Conservation (phyloP, 371 early-diverging fungal genomes). For the Capniomyces stellatus region DNA sequence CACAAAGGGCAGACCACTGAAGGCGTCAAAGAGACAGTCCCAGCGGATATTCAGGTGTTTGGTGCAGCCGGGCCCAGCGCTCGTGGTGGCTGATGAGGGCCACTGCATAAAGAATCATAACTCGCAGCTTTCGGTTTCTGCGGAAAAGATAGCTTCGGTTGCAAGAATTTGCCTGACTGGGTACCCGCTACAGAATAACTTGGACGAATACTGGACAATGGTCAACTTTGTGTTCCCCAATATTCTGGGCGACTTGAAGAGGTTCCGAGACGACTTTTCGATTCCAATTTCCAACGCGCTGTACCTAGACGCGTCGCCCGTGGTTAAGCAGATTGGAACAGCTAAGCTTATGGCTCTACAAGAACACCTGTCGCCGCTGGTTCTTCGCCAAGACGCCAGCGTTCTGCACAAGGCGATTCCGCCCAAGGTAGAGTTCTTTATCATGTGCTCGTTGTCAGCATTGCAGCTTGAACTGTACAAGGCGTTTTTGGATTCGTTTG, state of each 20-base stretch:
- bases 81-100: conserved; percentile 71
- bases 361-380: conserved; percentile 31
- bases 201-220: conserved; percentile 56
- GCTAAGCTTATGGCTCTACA: conserved; percentile 26
- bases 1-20: neutral
- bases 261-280: conserved; percentile 38
- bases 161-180: conserved; percentile 69
- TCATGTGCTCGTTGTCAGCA: conserved; percentile 35
- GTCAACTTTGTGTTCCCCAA: conserved; percentile 47
- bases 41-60: conserved; percentile 18
- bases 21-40: neutral
- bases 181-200: conserved; percentile 70
- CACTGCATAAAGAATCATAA: conserved; percentile 58
- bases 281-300: conserved; percentile 46
- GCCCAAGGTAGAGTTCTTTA: conserved; percentile 43
- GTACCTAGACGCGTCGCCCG: conserved; percentile 34
- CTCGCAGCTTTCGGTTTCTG: conserved; percentile 23
- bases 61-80: conserved; percentile 38
- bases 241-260: conserved; percentile 31
- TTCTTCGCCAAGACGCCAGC: conserved; percentile 29
- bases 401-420: conserved; percentile 38
- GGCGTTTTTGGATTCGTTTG: conserved; percentile 5
- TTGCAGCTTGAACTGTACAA: conserved; percentile 36
- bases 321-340: conserved; percentile 22
- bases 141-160: conserved; percentile 30